Evolutionary conservation across 2,329 filamentous ascomycete species (phyloP).

Genomic region (Ploettnerulaceae sp.): DNA sequence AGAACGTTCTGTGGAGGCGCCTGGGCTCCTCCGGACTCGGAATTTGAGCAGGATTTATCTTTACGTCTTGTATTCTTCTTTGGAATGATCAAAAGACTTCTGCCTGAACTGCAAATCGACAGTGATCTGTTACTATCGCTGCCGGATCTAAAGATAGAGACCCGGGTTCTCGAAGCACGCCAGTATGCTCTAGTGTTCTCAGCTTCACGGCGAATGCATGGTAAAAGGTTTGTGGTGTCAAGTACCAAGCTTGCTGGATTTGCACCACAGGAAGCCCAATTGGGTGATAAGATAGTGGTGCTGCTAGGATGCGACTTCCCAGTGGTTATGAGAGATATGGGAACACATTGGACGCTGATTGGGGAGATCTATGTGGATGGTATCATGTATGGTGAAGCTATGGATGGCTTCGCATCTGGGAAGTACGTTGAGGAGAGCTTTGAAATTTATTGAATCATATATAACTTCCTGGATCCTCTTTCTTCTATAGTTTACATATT

Average conservation of each 20-base stretch:
- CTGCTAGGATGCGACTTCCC: constrained; percentile 29
- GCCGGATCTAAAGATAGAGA: too few species aligned
- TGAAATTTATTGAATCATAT: constrained; percentile 27
- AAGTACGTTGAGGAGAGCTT: constrained; percentile 13
- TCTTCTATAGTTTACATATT: too few species aligned
- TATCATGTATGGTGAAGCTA: constrained; percentile 28
- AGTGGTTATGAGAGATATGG: constrained; percentile 22
- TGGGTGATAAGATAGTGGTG: constrained; percentile 25
- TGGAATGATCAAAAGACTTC: too few species aligned
- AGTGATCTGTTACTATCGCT: too few species aligned
- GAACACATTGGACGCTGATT: constrained; percentile 19
- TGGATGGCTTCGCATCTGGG: constrained; percentile 15
- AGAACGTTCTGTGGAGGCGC: constrained; percentile 26
- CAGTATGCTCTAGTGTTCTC: constrained; percentile 20
- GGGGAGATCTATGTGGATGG: constrained; percentile 30
- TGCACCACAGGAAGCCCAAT: constrained; percentile 18
- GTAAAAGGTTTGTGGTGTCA: constrained; percentile 21
- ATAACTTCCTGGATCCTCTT: too few species aligned
- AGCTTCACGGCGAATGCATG: constrained; percentile 26
- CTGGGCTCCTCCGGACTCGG: constrained; percentile 20
- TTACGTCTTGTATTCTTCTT: too few species aligned
- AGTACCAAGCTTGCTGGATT: constrained; percentile 17
- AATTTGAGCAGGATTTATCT: too few species aligned
- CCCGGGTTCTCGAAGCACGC: too few species aligned
- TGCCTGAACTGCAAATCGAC: too few species aligned